These are phyloP conservation scores for Linnemannia zychae DNA, from an alignment of 192 early-diverging fungal species.

Conservation along the genomic window DNA sequence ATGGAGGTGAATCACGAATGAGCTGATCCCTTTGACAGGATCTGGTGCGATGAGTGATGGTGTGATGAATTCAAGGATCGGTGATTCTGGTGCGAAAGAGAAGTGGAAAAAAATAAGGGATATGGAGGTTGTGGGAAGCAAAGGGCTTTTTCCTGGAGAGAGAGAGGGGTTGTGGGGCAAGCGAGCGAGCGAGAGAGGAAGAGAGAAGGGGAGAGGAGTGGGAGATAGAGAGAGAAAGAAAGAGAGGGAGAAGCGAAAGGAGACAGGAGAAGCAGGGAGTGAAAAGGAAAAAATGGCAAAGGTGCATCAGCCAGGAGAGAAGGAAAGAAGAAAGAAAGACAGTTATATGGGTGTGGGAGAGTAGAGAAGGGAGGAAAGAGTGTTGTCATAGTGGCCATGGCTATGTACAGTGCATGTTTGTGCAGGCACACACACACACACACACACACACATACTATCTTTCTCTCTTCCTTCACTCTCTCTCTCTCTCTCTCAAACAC, in stretches of 20 bases:
- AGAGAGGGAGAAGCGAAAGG: neutral
- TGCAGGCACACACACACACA: too few relatives aligned
- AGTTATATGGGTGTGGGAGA: too few relatives aligned
- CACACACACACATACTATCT: too few relatives aligned
- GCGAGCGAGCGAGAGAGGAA: neutral
- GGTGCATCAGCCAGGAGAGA: neutral
- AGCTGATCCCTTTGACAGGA: neutral
- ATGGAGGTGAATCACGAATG: neutral
- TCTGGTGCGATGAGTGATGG: conserved; percentile 1
- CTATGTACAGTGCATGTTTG: too few relatives aligned
- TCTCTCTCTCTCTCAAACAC: neutral
- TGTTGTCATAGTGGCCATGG: too few relatives aligned
- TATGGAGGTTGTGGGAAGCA: neutral
- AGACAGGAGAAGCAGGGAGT: neutral
- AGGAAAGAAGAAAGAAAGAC: conserved; percentile 9
- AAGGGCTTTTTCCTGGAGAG: neutral
- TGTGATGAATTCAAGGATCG: neutral
- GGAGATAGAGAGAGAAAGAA: neutral
- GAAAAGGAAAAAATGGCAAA: neutral
- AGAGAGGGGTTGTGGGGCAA: neutral
- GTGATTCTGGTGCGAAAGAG: neutral
- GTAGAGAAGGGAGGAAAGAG: neutral
- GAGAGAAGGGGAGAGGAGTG: neutral
- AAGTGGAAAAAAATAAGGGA: neutral
- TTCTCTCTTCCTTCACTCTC: too few relatives aligned